Base-by-base conservation (phyloP, 441 rosid genomes). In the Populus tomentosa region DNA sequence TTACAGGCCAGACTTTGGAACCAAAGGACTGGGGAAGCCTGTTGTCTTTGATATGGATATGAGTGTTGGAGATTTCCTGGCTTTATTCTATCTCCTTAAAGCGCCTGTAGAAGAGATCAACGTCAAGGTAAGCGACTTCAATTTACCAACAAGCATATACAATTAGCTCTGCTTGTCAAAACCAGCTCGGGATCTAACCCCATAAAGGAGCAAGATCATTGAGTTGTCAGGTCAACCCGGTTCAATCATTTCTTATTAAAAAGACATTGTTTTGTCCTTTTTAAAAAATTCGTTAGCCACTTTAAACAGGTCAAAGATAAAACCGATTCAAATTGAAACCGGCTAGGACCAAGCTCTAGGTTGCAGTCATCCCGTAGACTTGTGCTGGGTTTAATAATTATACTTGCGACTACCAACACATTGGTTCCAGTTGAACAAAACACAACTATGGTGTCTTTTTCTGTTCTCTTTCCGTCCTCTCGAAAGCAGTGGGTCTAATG, bases 31-130 rank as follows among this genome's bases (percentile, higher is more conserved):
- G 0, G 98, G 99, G 24, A 92, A 89, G 84, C 90, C 97, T 11
- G 85, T 95, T 35, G 78, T 95, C 65, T 92, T 93, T 35, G 99
- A 95, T 84, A 95, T 91, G 94, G 99, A 95, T 76, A 93, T 95
- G 99, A 95, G 99, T 68, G 86, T 87, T 23, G 98, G 99, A 82
- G 99, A 95, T 86, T 91, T 95, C 75, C 77, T 95, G 1, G 85
- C 98, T 66, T 89, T 95, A 13, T 86, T 95, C 72, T 95, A 89
- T 77, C 97, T 95, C 35, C 93, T 95, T 5, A 95, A 95, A 86
- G 89, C 85, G 56, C 94, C 98, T 9, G 84, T 82, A 68, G 91
- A 93, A 82, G 79, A 79, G 40, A 87, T 95, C 69, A 82, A 93
- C 72, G 88, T 95, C 79, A 93, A 93, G 91, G 98, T 90, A 83